phyloP scores from a whole-genome alignment of 306 rosid species.

The Datisca glomerata region DNA sequence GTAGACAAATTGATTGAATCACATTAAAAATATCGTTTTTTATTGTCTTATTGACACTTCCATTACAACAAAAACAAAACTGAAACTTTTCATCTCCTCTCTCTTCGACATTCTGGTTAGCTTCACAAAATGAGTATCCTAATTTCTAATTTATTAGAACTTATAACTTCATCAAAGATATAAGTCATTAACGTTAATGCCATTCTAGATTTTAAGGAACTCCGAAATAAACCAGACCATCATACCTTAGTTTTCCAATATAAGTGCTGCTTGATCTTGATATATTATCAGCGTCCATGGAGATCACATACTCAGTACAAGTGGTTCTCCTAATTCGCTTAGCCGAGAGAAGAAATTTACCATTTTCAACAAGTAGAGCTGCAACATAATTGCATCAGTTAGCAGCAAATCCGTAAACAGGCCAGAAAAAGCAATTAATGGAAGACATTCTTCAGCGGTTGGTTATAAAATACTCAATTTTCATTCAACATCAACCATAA shows the following conservation, averaged over 20 bases:
- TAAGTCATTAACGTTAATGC: too few species aligned
- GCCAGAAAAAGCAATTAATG: neutral
- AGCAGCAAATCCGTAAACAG: neutral
- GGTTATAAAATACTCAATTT: neutral
- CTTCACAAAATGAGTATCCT: too few species aligned
- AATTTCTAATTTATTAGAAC: too few species aligned
- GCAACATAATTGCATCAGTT: conserved; percentile 10
- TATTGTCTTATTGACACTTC: too few species aligned
- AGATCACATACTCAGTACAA: conserved; percentile 82
- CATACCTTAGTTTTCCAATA: conserved; percentile 76
- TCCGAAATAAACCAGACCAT: neutral
- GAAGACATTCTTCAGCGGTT: too few species aligned
- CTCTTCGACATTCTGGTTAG: too few species aligned
- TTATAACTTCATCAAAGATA: too few species aligned
- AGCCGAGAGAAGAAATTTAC: conserved; percentile 88
- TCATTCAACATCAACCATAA: neutral
- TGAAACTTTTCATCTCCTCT: too few species aligned
- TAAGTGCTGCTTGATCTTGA: conserved; percentile 84
- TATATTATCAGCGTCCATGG: conserved; percentile 81
- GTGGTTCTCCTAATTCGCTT: conserved; percentile 82
- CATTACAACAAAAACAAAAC: too few species aligned
- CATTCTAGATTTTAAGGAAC: neutral
- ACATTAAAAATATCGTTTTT: too few species aligned
- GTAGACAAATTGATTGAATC: too few species aligned
- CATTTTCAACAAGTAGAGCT: conserved; percentile 84